Evolutionary conservation across 2,329 filamentous ascomycete genomes (phyloP).

Genomic region (Colletotrichum graminicola): DNA sequence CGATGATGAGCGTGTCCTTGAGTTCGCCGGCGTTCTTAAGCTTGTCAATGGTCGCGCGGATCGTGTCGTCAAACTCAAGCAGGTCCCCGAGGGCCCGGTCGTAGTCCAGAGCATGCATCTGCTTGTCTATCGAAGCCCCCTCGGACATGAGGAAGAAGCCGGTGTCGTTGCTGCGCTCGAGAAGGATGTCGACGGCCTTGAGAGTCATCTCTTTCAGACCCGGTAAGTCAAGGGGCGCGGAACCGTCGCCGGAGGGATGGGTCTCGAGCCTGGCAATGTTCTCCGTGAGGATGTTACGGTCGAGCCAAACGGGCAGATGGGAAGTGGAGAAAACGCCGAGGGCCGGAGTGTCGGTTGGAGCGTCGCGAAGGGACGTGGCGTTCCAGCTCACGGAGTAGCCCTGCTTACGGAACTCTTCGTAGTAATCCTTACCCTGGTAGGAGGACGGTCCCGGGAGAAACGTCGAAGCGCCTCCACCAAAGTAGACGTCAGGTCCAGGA

Average conservation of each 20-base stretch:
- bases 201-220: conserved; percentile 91
- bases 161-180: conserved; percentile 72
- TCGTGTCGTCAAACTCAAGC: conserved; percentile 85
- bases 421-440: conserved; percentile 81
- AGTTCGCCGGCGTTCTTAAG: conserved; percentile 74
- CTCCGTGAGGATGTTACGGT: conserved; percentile 82
- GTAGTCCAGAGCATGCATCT: conserved; percentile 89
- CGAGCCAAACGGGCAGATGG: conserved; percentile 86
- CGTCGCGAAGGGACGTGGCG: conserved; percentile 74
- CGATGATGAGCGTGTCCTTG: conserved; percentile 81
- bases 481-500: conserved; percentile 82
- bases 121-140: conserved; percentile 88
- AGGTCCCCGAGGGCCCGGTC: conserved; percentile 87
- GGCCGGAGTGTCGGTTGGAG: conserved; percentile 70
- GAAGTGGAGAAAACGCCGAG: conserved; percentile 83
- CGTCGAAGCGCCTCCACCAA: conserved; percentile 85
- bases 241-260: conserved; percentile 74
- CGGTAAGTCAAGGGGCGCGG: conserved; percentile 78
- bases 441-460: conserved; percentile 76
- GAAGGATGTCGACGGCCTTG: conserved; percentile 84
- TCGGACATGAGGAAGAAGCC: conserved; percentile 92
- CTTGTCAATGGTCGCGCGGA: conserved; percentile 79
- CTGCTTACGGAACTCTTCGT: conserved; percentile 78
- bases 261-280: conserved; percentile 77
- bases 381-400: conserved; percentile 80